phyloP scores from a whole-genome alignment of 495 filamentous ascomycete species.

The Aspergillus sparsus region DNA sequence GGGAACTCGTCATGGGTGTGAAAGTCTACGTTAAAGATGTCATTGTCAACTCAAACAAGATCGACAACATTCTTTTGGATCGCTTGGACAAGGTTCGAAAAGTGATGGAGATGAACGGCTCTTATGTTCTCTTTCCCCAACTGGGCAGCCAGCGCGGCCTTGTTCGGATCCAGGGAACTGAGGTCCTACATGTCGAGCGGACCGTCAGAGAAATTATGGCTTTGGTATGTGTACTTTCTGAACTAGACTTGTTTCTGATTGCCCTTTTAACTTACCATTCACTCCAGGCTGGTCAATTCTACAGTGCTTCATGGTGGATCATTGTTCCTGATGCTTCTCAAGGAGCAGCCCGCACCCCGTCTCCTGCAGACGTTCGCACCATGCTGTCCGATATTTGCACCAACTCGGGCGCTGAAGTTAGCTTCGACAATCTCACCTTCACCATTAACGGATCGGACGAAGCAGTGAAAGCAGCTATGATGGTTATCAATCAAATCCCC shows the following conservation, averaged over 20 bases:
- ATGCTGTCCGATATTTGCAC: slow-evolving; percentile 96
- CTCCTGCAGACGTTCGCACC: slow-evolving; percentile 71
- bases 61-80: slow-evolving; percentile 88
- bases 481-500: slow-evolving; percentile 86
- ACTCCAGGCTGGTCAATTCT: slow-evolving; percentile 87
- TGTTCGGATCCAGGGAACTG: slow-evolving; percentile 87
- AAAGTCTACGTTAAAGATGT: slow-evolving; percentile 92
- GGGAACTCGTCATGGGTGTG: slow-evolving; percentile 73
- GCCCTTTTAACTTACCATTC: slow-evolving; percentile 26
- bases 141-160: slow-evolving; percentile 76
- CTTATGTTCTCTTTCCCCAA: slow-evolving; percentile 85
- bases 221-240: slow-evolving; percentile 56
- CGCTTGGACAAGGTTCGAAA: slow-evolving; percentile 95
- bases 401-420: slow-evolving; percentile 91
- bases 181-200: slow-evolving; percentile 89
- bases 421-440: slow-evolving; percentile 91
- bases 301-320: slow-evolving; percentile 95
- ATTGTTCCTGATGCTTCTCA: slow-evolving; percentile 71
- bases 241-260: slow-evolving; percentile 19
- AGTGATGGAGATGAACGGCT: slow-evolving; percentile 95
- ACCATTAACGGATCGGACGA: slow-evolving; percentile 94
- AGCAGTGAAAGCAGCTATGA: slow-evolving; percentile 88
- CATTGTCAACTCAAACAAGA: slow-evolving; percentile 79
- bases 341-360: slow-evolving; percentile 62
- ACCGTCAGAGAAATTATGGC: slow-evolving; percentile 94